Conservation (phyloP, 768 basidiomycete genomes). For the Cyathus striatus region DNA sequence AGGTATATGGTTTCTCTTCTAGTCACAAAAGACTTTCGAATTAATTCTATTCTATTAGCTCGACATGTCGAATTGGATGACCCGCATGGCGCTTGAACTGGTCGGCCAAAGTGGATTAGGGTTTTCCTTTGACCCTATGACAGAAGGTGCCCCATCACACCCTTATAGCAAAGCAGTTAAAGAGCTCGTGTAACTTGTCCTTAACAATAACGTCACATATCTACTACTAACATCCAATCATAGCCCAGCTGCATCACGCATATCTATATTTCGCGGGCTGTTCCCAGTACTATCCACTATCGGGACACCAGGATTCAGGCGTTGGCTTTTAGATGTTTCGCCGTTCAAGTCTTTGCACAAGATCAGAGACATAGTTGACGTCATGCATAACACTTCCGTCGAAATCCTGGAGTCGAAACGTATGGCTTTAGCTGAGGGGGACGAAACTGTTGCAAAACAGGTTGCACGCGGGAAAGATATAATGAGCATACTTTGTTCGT, state of each 20-base stretch:
- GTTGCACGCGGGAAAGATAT: slow-evolving; percentile 39
- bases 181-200: slow-evolving; percentile 18
- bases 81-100: slow-evolving; percentile 40
- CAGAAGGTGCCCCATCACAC: slow-evolving; percentile 18
- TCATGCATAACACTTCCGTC: slow-evolving; percentile 28
- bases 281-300: slow-evolving; percentile 18
- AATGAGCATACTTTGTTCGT: slow-evolving; percentile 39
- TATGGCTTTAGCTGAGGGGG: slow-evolving; percentile 24
- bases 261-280: slow-evolving; percentile 12
- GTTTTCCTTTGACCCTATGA: slow-evolving; percentile 32
- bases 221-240: neutral
- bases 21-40: neutral
- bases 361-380: slow-evolving; percentile 24
- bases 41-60: slow-evolving; percentile 12
- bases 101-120: slow-evolving; percentile 43
- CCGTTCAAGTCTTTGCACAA: slow-evolving; percentile 17
- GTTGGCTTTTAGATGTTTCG: slow-evolving; percentile 23
- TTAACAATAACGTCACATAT: neutral
- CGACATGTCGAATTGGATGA: slow-evolving; percentile 28
- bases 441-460: slow-evolving; percentile 24
- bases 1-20: slow-evolving; percentile 11
- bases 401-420: slow-evolving; percentile 34
- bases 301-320: slow-evolving; percentile 22
- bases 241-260: slow-evolving; percentile 12
- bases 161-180: slow-evolving; percentile 25